Conservation (phyloP, 441 rosid genomes). For the Omphalea diandra region DNA sequence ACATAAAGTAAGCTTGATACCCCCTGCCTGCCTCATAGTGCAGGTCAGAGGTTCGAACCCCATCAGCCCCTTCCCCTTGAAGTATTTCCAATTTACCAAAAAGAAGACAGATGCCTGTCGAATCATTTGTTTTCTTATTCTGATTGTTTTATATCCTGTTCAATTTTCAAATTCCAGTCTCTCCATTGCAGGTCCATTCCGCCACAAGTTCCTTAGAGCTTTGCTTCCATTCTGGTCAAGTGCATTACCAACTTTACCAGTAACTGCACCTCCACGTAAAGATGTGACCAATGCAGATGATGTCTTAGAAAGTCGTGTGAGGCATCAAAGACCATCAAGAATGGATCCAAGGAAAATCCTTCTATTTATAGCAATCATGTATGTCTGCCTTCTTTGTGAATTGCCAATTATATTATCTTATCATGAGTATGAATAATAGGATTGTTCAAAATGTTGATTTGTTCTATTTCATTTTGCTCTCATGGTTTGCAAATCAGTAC, state of each 20-base stretch:
- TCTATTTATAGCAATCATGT: constrained; percentile 91
- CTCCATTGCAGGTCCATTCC: constrained; percentile 68
- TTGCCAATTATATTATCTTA: not conserved
- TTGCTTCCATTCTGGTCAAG: constrained; percentile 98
- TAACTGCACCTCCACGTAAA: constrained; percentile 90
- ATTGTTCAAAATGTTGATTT: not conserved
- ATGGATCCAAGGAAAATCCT: constrained; percentile 91
- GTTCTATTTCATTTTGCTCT: no score
- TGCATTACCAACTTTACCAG: constrained; percentile 92
- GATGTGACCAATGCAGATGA: constrained; percentile 66
- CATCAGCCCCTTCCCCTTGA: no score
- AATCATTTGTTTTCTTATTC: constrained; percentile 3
- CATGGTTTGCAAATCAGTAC: no score
- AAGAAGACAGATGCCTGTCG: not conserved
- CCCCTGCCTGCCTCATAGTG: no score
- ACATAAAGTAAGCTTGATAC: not conserved
- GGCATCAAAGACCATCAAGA: constrained; percentile 70
- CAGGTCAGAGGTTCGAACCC: no score
- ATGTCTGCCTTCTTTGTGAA: constrained; percentile 24
- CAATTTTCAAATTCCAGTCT: constrained; percentile 2
- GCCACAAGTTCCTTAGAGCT: constrained; percentile 87
- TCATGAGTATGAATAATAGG: not conserved
- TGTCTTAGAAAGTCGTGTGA: constrained; percentile 57
- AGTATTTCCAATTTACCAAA: no score
- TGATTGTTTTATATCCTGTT: not conserved